Evolutionary conservation across 257 asterid species (phyloP).

Genomic region (Eucommia ulmoides): DNA sequence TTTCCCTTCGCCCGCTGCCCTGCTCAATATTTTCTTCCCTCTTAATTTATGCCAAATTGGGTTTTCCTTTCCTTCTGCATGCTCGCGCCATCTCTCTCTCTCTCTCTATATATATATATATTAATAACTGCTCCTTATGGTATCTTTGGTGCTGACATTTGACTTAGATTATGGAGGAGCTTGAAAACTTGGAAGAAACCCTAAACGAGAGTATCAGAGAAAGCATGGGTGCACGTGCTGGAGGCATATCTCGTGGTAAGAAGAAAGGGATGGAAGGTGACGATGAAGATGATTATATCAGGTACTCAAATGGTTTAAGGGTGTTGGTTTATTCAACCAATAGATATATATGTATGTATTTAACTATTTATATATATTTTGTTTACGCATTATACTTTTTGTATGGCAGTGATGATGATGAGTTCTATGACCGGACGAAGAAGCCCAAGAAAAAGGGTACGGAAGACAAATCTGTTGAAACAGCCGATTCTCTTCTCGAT

Average conservation of each 20-base stretch:
- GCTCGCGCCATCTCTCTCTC: background rate
- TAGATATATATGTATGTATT: background rate
- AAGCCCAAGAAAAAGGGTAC: slow-evolving; percentile 45
- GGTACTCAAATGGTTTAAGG: no score
- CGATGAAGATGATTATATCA: slow-evolving; percentile 51
- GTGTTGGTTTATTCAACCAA: no score
- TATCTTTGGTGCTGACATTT: slow-evolving; percentile 9
- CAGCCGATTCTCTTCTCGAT: slow-evolving; percentile 94
- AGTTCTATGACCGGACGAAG: slow-evolving; percentile 81
- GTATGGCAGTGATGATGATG: slow-evolving; percentile 94
- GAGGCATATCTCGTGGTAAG: slow-evolving; percentile 51
- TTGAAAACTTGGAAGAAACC: slow-evolving; percentile 96
- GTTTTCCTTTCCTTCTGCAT: background rate
- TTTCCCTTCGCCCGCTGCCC: no score
- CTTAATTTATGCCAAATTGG: no score
- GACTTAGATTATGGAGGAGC: slow-evolving; percentile 82
- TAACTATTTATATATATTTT: background rate
- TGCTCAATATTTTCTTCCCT: no score
- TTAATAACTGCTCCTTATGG: no score
- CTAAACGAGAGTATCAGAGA: slow-evolving; percentile 89
- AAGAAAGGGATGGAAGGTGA: slow-evolving; percentile 49
- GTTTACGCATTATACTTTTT: background rate
- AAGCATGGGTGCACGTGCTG: slow-evolving; percentile 84
- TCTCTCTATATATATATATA: no score
- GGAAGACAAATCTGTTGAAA: slow-evolving; percentile 69